A percentile compares a stretch with the other conserved stretches of the same genome.
Evolutionary conservation across 805 yeast species (phyloP).

Genomic region (Ogataea methanolica): DNA sequence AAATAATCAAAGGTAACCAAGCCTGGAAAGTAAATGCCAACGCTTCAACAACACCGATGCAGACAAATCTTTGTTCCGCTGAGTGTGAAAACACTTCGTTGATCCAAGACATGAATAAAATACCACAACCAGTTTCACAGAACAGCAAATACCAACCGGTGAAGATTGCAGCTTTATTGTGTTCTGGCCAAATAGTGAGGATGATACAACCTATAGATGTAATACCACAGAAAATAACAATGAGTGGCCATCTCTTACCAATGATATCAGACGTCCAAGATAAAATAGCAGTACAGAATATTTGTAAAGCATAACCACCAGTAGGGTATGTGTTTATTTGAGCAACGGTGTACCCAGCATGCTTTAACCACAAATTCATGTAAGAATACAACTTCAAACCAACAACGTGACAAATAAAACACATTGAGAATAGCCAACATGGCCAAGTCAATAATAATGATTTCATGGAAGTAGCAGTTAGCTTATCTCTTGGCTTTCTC

Average conservation of each 20-base stretch:
- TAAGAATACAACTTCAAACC: conserved; percentile 19
- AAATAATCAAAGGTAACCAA: conserved; percentile 31
- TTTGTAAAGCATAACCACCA: conserved; percentile 28
- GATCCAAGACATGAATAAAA: conserved; percentile 25
- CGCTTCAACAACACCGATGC: conserved; percentile 30
- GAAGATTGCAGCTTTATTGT: conserved; percentile 17
- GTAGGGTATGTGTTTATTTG: conserved; percentile 31
- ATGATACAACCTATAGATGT: conserved; percentile 18
- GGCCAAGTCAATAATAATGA: conserved; percentile 14
- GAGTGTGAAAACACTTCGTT: conserved; percentile 25
- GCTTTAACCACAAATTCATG: conserved; percentile 29
- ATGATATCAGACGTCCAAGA: conserved; percentile 28
- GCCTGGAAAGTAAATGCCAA: conserved; percentile 30
- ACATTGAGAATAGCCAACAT: conserved; percentile 13
- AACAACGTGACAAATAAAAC: conserved; percentile 19
- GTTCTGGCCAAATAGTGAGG: conserved; percentile 14
- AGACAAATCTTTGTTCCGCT: conserved; percentile 22
- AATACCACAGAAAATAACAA: conserved; percentile 14
- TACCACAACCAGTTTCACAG: conserved; percentile 19
- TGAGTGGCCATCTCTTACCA: conserved; percentile 27
- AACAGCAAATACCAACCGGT: conserved; percentile 23
- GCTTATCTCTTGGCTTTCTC: conserved; percentile 12
- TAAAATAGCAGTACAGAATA: conserved; percentile 23
- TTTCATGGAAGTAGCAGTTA: conserved; percentile 5
- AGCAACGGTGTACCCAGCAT: conserved; percentile 20